Evolutionary conservation across 495 filamentous ascomycete genomes (phyloP).

Genomic region (Pyrenula massariospora): DNA sequence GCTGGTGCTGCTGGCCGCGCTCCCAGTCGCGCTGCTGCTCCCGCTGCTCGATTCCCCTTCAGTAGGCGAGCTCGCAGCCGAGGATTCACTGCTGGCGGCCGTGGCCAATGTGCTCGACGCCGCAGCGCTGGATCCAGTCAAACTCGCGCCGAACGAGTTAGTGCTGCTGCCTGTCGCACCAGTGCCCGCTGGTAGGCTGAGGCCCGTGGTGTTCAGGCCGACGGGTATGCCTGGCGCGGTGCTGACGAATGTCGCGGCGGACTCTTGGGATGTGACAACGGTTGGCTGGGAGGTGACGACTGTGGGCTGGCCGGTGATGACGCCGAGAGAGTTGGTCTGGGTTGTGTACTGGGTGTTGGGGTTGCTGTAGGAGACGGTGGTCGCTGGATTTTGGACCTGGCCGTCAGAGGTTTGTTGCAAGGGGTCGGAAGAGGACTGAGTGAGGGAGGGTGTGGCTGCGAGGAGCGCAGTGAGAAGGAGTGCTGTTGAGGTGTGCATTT

Average conservation of each 20-base stretch:
- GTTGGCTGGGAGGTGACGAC: constrained; percentile 28
- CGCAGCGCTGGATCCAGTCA: constrained; percentile 10
- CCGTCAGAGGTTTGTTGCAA: not conserved
- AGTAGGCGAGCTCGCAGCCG: constrained; percentile 13
- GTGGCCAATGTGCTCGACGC: constrained; percentile 15
- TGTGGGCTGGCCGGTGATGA: constrained; percentile 39
- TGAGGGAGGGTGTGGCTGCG: not conserved
- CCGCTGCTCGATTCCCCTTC: constrained; percentile 8
- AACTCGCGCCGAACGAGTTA: constrained; percentile 6
- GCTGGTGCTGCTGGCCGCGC: constrained; percentile 14
- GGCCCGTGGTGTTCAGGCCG: constrained; percentile 19
- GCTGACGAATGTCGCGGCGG: constrained; percentile 18
- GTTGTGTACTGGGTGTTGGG: constrained; percentile 25
- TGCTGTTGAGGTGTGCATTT: not conserved
- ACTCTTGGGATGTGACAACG: constrained; percentile 29
- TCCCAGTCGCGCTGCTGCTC: constrained; percentile 8
- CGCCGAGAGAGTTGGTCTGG: constrained; percentile 42
- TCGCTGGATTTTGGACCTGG: not conserved
- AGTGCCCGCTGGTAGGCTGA: constrained; percentile 1
- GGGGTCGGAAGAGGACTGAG: not conserved
- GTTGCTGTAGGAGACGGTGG: not conserved
- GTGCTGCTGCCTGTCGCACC: constrained; percentile 11
- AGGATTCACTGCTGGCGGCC: constrained; percentile 9
- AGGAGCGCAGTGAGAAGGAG: not conserved
- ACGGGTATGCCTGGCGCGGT: constrained; percentile 26